Conservation (phyloP, 225 moss, liverwort and hornwort genomes). For the Neckera pumila region DNA sequence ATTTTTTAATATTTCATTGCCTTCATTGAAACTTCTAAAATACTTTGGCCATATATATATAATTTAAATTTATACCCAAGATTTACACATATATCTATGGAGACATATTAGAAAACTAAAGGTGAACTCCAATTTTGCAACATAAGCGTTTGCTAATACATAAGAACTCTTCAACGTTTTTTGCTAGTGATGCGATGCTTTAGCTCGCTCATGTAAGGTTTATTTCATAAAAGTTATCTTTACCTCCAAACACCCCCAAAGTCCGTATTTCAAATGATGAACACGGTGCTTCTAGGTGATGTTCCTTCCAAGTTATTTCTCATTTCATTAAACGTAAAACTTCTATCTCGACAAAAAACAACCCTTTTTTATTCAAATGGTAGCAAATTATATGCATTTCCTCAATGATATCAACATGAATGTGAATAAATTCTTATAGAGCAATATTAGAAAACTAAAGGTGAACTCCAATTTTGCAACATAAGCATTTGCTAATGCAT, state of each 20-base stretch:
- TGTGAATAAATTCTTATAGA: too few relatives aligned
- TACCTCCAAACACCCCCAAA: neutral
- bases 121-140: neutral
- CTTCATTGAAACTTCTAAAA: too few relatives aligned
- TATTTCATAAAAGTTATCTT: neutral
- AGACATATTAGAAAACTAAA: neutral
- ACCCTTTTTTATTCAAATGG: neutral
- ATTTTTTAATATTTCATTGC: too few relatives aligned
- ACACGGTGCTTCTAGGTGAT: fast-evolving
- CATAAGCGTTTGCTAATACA: neutral
- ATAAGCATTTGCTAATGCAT: too few relatives aligned
- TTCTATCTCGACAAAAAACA: too few relatives aligned
- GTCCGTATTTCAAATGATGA: neutral
- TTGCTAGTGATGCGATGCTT: neutral
- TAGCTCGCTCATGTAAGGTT: neutral
- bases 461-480: too few relatives aligned
- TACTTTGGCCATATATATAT: too few relatives aligned
- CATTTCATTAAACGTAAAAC: neutral
- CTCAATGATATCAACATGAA: neutral
- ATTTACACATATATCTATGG: neutral
- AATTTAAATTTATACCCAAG: neutral
- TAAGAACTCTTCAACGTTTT: neutral
- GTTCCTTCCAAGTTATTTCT: neutral
- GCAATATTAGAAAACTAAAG: too few relatives aligned
- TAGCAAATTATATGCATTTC: too few relatives aligned